phyloP scores from a whole-genome alignment of 768 basidiomycete genomes.

The Cystobasidium onofrii region DNA sequence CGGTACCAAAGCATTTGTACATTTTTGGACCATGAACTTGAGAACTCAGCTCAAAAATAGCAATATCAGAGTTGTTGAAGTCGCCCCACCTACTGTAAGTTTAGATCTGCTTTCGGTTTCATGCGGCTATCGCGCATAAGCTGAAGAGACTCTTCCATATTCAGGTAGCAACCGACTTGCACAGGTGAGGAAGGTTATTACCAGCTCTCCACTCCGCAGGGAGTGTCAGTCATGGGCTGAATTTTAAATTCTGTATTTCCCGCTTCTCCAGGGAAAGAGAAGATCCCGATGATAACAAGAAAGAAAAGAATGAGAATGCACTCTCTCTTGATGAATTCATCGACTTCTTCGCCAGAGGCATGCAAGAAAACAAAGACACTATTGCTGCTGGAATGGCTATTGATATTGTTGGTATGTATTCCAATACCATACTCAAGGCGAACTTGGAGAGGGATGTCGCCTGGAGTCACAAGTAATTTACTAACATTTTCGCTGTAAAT shows the following conservation, averaged over 20 bases:
- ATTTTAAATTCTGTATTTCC: too few relatives aligned
- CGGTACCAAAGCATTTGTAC: slow-evolving; percentile 17
- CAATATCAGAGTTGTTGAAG: slow-evolving; percentile 11
- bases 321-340: slow-evolving; percentile 13
- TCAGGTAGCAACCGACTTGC: slow-evolving; percentile 13
- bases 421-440: not conserved
- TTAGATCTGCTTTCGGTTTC: not conserved
- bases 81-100: slow-evolving; percentile 10
- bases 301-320: slow-evolving; percentile 12
- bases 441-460: not conserved
- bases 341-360: slow-evolving; percentile 9
- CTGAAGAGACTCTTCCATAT: too few relatives aligned
- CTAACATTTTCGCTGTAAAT: too few relatives aligned
- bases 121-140: too few relatives aligned
- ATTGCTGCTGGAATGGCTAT: slow-evolving; percentile 5
- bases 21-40: slow-evolving; percentile 21
- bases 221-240: too few relatives aligned
- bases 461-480: not conserved
- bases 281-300: slow-evolving; percentile 23
- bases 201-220: too few relatives aligned
- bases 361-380: slow-evolving; percentile 14
- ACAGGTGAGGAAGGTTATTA: not conserved
- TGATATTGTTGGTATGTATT: slow-evolving; percentile 18
- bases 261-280: not conserved
- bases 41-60: slow-evolving; percentile 20